Evolutionary conservation across 2,329 filamentous ascomycete species (phyloP).

Genomic region (Claviceps quebecensis): DNA sequence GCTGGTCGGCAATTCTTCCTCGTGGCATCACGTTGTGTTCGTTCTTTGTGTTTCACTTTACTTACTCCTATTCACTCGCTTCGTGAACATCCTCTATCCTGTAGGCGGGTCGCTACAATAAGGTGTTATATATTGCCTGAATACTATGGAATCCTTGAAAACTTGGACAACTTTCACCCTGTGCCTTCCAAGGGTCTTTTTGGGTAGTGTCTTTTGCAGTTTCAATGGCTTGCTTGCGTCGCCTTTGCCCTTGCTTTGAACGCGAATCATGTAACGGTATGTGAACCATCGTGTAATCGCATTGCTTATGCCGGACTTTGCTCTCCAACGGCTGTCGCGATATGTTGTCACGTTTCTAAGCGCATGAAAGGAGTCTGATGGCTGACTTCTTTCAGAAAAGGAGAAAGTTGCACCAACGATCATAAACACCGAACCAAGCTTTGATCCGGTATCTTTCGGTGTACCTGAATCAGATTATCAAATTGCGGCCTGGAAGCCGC

Average conservation of each 20-base stretch:
- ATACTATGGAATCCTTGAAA: slow-evolving; percentile 22
- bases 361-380: neutral
- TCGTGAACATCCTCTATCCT: neutral
- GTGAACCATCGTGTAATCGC: slow-evolving; percentile 11
- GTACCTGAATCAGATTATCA: slow-evolving; percentile 10
- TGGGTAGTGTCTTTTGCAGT: slow-evolving; percentile 34
- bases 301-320: neutral
- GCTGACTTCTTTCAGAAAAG: slow-evolving; percentile 11
- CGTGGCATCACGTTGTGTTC: slow-evolving; percentile 5
- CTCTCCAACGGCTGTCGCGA: neutral
- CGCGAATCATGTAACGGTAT: slow-evolving; percentile 26
- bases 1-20: slow-evolving; percentile 8
- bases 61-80: neutral
- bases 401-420: slow-evolving; percentile 15
- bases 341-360: neutral
- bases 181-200: slow-evolving; percentile 28
- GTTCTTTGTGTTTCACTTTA: slow-evolving; percentile 7
- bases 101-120: slow-evolving; percentile 6
- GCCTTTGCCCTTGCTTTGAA: slow-evolving; percentile 23
- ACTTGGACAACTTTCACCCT: slow-evolving; percentile 15
- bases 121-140: slow-evolving; percentile 6
- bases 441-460: slow-evolving; percentile 16
- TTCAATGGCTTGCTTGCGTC: slow-evolving; percentile 30
- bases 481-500: slow-evolving; percentile 8
- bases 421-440: slow-evolving; percentile 16